Percentiles rank a stretch among this genome's conserved stretches.
Conservation (phyloP, 2,329 filamentous ascomycete genomes). For the Fusarium agapanthi region DNA sequence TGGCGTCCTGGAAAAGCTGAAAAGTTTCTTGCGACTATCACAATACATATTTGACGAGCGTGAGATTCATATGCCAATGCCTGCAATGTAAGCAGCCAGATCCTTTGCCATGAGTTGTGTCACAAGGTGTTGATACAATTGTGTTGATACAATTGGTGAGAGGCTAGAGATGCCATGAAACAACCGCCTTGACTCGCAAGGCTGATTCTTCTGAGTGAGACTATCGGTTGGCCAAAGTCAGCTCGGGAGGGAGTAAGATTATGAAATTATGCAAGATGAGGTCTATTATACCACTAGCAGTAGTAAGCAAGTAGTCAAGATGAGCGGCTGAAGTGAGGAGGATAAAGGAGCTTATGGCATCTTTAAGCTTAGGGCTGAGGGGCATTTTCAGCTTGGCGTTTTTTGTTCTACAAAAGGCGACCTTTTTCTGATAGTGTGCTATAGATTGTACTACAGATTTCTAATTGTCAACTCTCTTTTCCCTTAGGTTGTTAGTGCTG, state of each 20-base stretch:
- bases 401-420: background rate
- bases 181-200: constrained; percentile 2
- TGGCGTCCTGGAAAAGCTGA: constrained; percentile 35
- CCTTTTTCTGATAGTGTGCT: background rate
- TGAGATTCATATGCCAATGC: constrained; percentile 14
- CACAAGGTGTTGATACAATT: background rate
- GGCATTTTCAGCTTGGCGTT: constrained; percentile 1
- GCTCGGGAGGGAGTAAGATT: constrained; percentile 9
- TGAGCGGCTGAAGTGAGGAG: background rate
- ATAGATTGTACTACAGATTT: background rate
- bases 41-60: background rate
- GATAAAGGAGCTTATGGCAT: constrained; percentile 3
- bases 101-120: background rate
- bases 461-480: background rate
- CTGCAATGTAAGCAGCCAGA: constrained; percentile 5
- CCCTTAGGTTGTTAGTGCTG: background rate
- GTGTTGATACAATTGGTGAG: background rate
- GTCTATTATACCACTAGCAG: constrained; percentile 1
- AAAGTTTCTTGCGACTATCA: constrained; percentile 7
- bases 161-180: background rate
- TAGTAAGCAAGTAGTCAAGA: background rate
- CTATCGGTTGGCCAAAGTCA: background rate
- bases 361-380: constrained; percentile 23
- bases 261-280: constrained; percentile 2
- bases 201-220: constrained; percentile 16